phyloP scores from a whole-genome alignment of 345 rosid species.

The Lepidium aucheri region DNA sequence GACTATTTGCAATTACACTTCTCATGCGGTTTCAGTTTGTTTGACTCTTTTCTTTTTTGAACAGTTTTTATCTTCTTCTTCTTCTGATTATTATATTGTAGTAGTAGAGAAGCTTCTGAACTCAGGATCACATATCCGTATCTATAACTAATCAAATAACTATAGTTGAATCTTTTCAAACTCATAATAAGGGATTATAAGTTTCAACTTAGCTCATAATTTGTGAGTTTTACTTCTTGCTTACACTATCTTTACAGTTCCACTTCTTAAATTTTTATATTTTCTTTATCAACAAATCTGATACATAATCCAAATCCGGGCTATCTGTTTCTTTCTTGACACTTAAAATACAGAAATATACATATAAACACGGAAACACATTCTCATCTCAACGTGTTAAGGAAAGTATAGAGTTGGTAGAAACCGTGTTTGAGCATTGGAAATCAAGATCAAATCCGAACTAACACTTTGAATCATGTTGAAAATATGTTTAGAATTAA shows the following conservation, averaged over 20 bases:
- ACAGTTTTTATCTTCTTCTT: not conserved
- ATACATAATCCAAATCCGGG: no score
- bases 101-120: not conserved
- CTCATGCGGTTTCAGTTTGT: conserved; percentile 54
- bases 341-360: no score
- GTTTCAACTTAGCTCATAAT: no score
- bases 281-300: no score
- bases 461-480: not conserved
- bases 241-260: no score
- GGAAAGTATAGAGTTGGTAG: not conserved
- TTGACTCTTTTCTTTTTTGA: not conserved
- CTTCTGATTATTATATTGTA: not conserved
- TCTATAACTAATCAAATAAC: not conserved
- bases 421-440: not conserved
- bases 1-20: conserved; percentile 40
- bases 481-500: not conserved
- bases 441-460: not conserved
- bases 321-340: no score
- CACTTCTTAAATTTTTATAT: no score
- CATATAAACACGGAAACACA: no score
- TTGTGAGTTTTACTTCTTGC: no score
- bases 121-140: not conserved
- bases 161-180: not conserved
- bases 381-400: not conserved
- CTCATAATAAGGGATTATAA: no score